Base-by-base conservation (phyloP, 805 yeast genomes). In the Saturnispora silvae region DNA sequence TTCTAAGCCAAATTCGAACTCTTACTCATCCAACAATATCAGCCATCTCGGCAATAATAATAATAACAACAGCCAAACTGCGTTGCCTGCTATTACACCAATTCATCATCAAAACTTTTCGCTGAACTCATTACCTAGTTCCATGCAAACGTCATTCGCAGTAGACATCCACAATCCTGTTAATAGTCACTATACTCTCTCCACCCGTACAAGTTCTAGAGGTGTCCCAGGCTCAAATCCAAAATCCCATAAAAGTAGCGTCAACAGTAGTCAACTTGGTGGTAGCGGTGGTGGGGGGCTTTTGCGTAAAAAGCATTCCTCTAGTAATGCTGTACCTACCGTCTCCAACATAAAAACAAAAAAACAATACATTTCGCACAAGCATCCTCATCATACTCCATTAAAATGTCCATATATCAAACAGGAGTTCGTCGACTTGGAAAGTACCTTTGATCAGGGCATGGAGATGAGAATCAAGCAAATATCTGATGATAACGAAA, bases 401-500 rank as follows among this genome's bases (percentile, higher is more conserved):
- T 14, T 43, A 4, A 27, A 35, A 6, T 43, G 46, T n/a, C 45
- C 47, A 3, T 34, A 37, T 27, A 45, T 43, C 10, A 33, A 31
- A 20, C 26, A 51, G 45, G 44, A 52, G 43, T 45, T 58, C 50
- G 38, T 49, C 29, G 48, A 56, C 5, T 43, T 52, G n/a, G 50
- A 52, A 19, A 46, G 53, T 7, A 50, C 49, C 15, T 42, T 51
- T 3, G 36, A 54, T 3, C 45, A 45, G 1, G 53, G 48, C 14
- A 37, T 54, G 5, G 51, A 50, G 17, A 45, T 43, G 27, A 40
- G 50, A 16, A 38, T 56, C 5, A 36, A 42, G 7, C 42, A 49
- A 25, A 37, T 65, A 5, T 51, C 52, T 6, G 33, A 42, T 5
- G 56, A 63, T 28, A 62, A 52, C 40, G 17, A 39, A 1, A 40